Conservation (phyloP, 1,284 basidiomycete species). For the Schizopora paradoxa region DNA sequence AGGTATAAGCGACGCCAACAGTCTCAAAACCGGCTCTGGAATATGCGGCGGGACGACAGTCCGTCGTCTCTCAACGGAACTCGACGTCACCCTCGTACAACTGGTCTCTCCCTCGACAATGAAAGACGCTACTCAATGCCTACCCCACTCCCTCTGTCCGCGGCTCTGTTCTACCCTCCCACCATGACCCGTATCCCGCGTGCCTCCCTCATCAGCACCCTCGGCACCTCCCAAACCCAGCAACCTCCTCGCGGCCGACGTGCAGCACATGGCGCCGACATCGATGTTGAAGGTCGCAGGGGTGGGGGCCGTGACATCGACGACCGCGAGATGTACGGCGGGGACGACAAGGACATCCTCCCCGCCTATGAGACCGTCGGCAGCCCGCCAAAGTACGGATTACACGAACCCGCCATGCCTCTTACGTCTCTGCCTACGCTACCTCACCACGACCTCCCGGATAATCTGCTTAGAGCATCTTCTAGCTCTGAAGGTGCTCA, state of each 20-base stretch:
- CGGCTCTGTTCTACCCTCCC: conserved; percentile 14
- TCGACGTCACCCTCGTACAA: conserved; percentile 29
- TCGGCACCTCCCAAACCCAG: neutral
- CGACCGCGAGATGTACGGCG: conserved; percentile 2
- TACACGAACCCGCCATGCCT: neutral
- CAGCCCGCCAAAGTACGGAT: conserved; percentile 12
- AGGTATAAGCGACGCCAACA: no score
- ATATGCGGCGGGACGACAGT: no score
- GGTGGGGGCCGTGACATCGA: conserved; percentile 7
- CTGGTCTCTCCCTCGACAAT: conserved; percentile 36
- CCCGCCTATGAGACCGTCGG: conserved; percentile 15
- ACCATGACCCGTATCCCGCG: conserved; percentile 10
- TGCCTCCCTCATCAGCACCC: neutral
- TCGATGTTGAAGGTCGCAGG: conserved; percentile 12
- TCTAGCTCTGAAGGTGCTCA: no score
- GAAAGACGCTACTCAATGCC: neutral
- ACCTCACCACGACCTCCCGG: no score
- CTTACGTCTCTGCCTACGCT: no score
- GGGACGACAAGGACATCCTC: conserved; percentile 11
- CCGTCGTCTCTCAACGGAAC: no score
- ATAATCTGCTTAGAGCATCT: no score
- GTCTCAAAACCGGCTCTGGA: no score
- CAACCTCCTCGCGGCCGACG: conserved; percentile 3
- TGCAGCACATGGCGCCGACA: conserved; percentile 15
- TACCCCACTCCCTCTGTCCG: neutral